Base-by-base conservation (phyloP, 768 basidiomycete genomes). In the Auricularia sp. region DNA sequence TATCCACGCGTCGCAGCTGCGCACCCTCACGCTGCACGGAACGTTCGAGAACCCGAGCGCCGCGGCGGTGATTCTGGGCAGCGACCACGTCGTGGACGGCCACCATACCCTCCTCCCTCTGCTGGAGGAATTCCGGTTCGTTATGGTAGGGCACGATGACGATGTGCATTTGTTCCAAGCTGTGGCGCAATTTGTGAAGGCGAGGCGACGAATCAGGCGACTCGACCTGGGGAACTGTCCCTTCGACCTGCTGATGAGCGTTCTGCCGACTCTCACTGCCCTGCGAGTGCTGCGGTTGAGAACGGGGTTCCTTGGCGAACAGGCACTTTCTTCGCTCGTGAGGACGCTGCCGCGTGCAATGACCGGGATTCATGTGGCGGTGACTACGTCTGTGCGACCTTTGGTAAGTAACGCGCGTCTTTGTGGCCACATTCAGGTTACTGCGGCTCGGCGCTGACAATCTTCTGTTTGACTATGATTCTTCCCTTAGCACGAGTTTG, bases 171-270 rank as follows among this genome's bases (percentile, higher is more conserved):
- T 89, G 13, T 88, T 85, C 71, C 75, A 80, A 65, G 77, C 81
- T 63, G 82, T 88, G 4, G 80, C 79, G 0, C 79, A 79, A 64
- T 86, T 87, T 69, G 71, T 88, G 29, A 77, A 79, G 21, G 73
- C 77, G 42, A 76, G 86, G 35, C 75, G 75, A 65, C 77, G 75
- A 59, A 73, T 88, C 37, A 71, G 85, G 47, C 74, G 83, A 51
- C 76, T 88, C 37, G 86, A 88, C 73, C 75, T 88, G 39, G 86
- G 86, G 2, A 79, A 74, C 65, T 89, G 86, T 70, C 86, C 86
- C 2, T 87, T 83, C 83, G 86, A 86, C 34, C 74, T 87, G 29
- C 81, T 83, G 14, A 74, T 76, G 11, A 74, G 73, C 11, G 73
- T 87, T 35, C 73, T 87, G 3, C 83, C 84, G 0, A 80, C 80